Percentiles rank a stretch among this genome's conserved stretches.
Conservation (phyloP, 2,329 filamentous ascomycete species). For the Sodiomyces alkalinus region DNA sequence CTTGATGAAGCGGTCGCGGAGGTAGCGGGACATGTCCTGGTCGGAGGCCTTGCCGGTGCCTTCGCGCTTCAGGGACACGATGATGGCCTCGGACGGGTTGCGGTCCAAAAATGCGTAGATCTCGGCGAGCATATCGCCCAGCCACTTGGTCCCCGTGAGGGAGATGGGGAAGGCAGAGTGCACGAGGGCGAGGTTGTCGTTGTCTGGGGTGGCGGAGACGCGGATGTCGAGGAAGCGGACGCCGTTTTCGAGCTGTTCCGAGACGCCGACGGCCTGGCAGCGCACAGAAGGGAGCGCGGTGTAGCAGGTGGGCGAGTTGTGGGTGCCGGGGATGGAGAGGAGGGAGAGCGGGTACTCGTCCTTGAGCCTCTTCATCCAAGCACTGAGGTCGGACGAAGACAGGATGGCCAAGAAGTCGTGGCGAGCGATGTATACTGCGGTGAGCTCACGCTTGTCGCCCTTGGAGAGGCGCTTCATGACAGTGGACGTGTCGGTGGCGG, state of each 20-base stretch:
- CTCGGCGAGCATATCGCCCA: slow-evolving; percentile 55
- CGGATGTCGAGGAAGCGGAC: slow-evolving; percentile 91
- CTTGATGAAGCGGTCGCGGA: slow-evolving; percentile 57
- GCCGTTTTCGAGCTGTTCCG: slow-evolving; percentile 71
- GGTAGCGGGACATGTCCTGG: slow-evolving; percentile 57
- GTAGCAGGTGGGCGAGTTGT: slow-evolving; percentile 82
- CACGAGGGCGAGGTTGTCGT: slow-evolving; percentile 63
- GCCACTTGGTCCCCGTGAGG: slow-evolving; percentile 65
- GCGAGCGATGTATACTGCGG: slow-evolving; percentile 47
- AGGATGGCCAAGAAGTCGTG: slow-evolving; percentile 47
- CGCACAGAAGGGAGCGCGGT: slow-evolving; percentile 80
- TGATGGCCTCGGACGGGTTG: slow-evolving; percentile 67
- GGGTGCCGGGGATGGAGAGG: slow-evolving; percentile 85
- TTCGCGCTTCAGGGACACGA: slow-evolving; percentile 84
- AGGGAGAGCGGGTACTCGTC: slow-evolving; percentile 60
- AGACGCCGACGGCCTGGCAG: slow-evolving; percentile 69
- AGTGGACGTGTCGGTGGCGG: slow-evolving; percentile 40
- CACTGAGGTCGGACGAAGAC: slow-evolving; percentile 51
- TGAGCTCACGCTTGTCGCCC: slow-evolving; percentile 41
- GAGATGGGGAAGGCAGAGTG: slow-evolving; percentile 84
- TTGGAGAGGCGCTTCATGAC: slow-evolving; percentile 41
- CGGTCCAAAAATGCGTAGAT: slow-evolving; percentile 61
- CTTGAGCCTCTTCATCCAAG: slow-evolving; percentile 70
- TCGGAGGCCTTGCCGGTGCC: slow-evolving; percentile 71
- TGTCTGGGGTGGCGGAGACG: slow-evolving; percentile 38